These are phyloP conservation scores for Teunomyces funiuensis DNA, from an alignment of 805 yeast genomes.

Conservation along the genomic window DNA sequence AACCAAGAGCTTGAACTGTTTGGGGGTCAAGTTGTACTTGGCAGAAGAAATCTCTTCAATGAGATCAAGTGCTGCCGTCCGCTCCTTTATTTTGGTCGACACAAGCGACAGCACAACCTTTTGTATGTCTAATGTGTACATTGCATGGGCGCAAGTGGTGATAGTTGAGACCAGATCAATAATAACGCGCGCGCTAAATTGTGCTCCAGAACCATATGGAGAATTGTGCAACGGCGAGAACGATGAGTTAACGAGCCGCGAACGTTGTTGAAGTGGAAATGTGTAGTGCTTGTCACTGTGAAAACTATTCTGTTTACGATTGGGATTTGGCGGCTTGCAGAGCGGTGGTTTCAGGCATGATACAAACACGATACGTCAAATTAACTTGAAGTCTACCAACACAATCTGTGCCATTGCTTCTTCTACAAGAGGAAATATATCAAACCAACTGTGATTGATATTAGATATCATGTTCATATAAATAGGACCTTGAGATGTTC, in stretches of 20 bases:
- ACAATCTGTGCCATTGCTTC: neutral
- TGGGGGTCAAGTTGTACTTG: constrained; percentile 18
- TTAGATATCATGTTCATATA: neutral
- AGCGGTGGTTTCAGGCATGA: neutral
- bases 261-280: no score
- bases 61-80: constrained; percentile 48
- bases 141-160: no score
- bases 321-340: no score
- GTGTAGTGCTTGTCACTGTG: no score
- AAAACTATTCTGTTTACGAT: no score
- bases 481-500: neutral
- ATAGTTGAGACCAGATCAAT: no score
- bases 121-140: constrained; percentile 18
- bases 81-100: constrained; percentile 54
- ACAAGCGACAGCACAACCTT: constrained; percentile 26
- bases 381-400: neutral
- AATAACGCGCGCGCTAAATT: no score
- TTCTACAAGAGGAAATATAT: neutral
- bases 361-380: neutral
- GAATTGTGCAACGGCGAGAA: no score
- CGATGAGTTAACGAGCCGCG: no score
- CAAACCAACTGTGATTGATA: no score
- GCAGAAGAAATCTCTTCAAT: constrained; percentile 20
- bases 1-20: constrained; percentile 22
- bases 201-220: no score